Conservation (phyloP, 2,329 filamentous ascomycete species). For the Exophiala bonariae region DNA sequence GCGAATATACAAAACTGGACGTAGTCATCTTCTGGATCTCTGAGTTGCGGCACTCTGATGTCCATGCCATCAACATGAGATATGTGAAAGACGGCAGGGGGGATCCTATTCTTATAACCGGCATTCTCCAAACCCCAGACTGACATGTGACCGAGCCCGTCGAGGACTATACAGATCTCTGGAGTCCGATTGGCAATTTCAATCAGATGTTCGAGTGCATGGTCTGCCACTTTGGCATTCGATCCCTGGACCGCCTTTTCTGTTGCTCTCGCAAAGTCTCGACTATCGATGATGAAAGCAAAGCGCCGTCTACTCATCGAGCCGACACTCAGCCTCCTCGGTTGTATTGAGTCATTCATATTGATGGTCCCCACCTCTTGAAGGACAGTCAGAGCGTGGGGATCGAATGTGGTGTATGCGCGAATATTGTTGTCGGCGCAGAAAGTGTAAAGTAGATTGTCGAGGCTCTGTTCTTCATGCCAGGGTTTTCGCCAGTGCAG, state of each 20-base stretch:
- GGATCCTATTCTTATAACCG: slow-evolving; percentile 65
- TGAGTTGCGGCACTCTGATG: slow-evolving; percentile 38
- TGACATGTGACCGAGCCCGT: slow-evolving; percentile 82
- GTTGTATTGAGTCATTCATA: slow-evolving; percentile 68
- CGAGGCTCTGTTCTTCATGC: slow-evolving; percentile 73
- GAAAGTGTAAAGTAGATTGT: slow-evolving; percentile 88
- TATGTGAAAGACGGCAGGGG: slow-evolving; percentile 78
- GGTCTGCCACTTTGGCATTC: slow-evolving; percentile 61
- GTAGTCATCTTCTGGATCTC: slow-evolving; percentile 49
- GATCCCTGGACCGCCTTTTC: slow-evolving; percentile 71
- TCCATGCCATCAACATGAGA: slow-evolving; percentile 68
- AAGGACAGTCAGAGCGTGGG: slow-evolving; percentile 69
- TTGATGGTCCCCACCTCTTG: slow-evolving; percentile 81
- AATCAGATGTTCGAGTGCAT: slow-evolving; percentile 79
- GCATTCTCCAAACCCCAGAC: slow-evolving; percentile 92
- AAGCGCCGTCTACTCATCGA: slow-evolving; percentile 55
- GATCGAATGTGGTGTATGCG: slow-evolving; percentile 79
- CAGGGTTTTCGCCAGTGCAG: slow-evolving; percentile 82
- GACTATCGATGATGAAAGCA: slow-evolving; percentile 79
- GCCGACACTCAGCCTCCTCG: slow-evolving; percentile 44
- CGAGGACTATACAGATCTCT: slow-evolving; percentile 83
- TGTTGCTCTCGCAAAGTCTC: slow-evolving; percentile 75
- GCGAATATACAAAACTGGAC: slow-evolving; percentile 74
- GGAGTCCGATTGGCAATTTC: slow-evolving; percentile 81
- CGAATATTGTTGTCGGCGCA: slow-evolving; percentile 78